A percentile compares a stretch with the other conserved stretches of the same genome.
phyloP scores from a whole-genome alignment of 2,329 filamentous ascomycete genomes.

The Beauveria sp. region DNA sequence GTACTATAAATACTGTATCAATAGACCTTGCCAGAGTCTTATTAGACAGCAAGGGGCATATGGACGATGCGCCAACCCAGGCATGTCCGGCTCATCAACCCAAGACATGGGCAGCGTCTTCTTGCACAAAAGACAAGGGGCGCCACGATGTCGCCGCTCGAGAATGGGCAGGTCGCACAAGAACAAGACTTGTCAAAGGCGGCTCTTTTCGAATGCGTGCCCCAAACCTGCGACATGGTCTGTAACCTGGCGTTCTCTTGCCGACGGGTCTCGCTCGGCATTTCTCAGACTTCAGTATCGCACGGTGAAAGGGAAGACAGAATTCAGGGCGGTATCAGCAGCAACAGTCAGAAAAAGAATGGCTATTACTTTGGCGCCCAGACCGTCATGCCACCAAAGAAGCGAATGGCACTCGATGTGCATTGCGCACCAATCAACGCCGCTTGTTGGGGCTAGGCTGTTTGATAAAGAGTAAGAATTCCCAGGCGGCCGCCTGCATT shows the following conservation, averaged over 20 bases:
- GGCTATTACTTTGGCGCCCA: neutral
- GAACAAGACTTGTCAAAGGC: neutral
- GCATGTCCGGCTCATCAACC: neutral
- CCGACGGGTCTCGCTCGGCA: neutral
- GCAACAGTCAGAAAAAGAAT: no score
- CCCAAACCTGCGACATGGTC: neutral
- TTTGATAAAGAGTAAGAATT: no score
- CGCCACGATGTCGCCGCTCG: neutral
- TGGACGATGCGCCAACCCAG: no score
- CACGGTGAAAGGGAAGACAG: neutral
- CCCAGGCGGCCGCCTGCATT: no score
- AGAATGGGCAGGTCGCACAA: neutral
- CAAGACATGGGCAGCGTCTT: neutral
- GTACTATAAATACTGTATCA: neutral
- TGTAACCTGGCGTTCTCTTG: neutral
- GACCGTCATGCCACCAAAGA: neutral
- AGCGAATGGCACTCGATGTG: no score
- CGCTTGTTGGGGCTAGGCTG: no score
- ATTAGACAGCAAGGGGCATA: no score
- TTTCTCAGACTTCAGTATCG: neutral
- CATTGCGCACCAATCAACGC: no score
- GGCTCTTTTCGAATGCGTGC: neutral
- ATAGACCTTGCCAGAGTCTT: no score
- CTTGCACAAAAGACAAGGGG: no score
- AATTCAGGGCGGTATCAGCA: no score